A percentile compares a stretch with the other conserved stretches of the same genome.
phyloP scores from a whole-genome alignment of 2,329 filamentous ascomycete species.

The Penicillium sp. region DNA sequence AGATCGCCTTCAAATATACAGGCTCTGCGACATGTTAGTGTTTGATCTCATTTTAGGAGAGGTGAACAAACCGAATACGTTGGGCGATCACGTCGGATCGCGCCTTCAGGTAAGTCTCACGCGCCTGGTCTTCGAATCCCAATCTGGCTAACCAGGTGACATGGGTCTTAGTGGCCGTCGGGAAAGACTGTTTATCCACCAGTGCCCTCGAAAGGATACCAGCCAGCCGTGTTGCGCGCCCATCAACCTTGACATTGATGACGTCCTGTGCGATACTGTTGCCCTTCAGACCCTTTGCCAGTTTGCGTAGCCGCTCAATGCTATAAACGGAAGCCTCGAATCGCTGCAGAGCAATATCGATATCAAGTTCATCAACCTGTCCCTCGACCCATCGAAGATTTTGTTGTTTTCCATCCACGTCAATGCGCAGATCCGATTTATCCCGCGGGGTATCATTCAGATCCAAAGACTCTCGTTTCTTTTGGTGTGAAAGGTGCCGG shows the following conservation, averaged over 20 bases:
- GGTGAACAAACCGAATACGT: conserved; percentile 68
- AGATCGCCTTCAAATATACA: conserved; percentile 95
- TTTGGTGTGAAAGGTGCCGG: conserved; percentile 69
- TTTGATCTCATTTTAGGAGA: background rate
- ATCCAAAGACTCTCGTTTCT: conserved; percentile 79
- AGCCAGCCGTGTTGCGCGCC: conserved; percentile 76
- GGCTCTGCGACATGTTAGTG: conserved; percentile 60
- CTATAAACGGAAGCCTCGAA: conserved; percentile 82
- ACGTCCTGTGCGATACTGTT: conserved; percentile 89
- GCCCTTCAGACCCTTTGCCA: conserved; percentile 78
- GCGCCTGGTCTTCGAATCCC: conserved; percentile 85
- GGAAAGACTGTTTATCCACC: conserved; percentile 74
- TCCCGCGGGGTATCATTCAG: conserved; percentile 77
- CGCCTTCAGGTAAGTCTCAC: conserved; percentile 82
- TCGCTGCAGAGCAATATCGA: conserved; percentile 86
- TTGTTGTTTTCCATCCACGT: conserved; percentile 94
- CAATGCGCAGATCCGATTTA: conserved; percentile 73
- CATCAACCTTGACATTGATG: conserved; percentile 87
- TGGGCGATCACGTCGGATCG: conserved; percentile 77
- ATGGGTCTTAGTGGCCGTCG: conserved; percentile 75
- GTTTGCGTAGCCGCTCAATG: conserved; percentile 79
- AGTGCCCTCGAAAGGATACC: conserved; percentile 76
- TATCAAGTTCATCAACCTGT: conserved; percentile 94
- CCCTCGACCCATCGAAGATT: conserved; percentile 94
- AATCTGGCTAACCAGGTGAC: conserved; percentile 82